phyloP scores from a whole-genome alignment of 2,329 filamentous ascomycete genomes.

The Mycosphaerella arachidis region DNA sequence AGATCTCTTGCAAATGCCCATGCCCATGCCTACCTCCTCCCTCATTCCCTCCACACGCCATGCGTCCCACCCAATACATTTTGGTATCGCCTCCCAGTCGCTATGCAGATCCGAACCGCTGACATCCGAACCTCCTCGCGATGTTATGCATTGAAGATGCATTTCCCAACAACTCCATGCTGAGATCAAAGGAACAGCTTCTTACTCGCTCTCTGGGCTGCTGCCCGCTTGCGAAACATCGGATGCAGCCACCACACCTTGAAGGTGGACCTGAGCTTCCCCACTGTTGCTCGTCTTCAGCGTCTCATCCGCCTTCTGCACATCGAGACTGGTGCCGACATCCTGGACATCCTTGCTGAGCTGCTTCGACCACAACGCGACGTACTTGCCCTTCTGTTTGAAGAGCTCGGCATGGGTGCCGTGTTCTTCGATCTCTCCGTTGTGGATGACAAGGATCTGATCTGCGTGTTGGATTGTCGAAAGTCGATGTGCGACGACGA shows the following conservation, averaged over 20 bases:
- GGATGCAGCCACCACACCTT: not conserved
- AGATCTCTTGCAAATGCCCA: not conserved
- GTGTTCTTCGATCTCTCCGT: conserved; percentile 66
- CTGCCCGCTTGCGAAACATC: not conserved
- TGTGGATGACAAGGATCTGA: conserved; percentile 69
- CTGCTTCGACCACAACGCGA: conserved; percentile 33
- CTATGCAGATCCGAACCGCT: not conserved
- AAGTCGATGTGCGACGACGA: conserved; percentile 74
- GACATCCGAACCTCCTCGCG: not conserved
- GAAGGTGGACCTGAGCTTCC: not conserved
- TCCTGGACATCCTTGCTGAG: conserved; percentile 21
- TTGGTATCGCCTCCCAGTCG: not conserved
- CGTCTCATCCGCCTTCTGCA: not conserved
- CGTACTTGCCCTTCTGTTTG: conserved; percentile 32
- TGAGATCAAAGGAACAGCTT: not conserved
- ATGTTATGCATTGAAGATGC: not conserved
- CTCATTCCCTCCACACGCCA: not conserved
- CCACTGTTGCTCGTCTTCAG: not conserved
- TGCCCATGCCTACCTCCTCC: not conserved
- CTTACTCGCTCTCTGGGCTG: not conserved
- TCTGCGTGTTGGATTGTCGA: conserved; percentile 75
- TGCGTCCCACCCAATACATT: not conserved
- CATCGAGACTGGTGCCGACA: conserved; percentile 1
- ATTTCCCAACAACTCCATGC: not conserved
- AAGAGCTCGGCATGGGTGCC: conserved; percentile 73